Evolutionary conservation across 2,329 filamentous ascomycete genomes (phyloP), one percentile per base, ranked within the genome.

Genomic region (Calonectria multiphialidica): DNA sequence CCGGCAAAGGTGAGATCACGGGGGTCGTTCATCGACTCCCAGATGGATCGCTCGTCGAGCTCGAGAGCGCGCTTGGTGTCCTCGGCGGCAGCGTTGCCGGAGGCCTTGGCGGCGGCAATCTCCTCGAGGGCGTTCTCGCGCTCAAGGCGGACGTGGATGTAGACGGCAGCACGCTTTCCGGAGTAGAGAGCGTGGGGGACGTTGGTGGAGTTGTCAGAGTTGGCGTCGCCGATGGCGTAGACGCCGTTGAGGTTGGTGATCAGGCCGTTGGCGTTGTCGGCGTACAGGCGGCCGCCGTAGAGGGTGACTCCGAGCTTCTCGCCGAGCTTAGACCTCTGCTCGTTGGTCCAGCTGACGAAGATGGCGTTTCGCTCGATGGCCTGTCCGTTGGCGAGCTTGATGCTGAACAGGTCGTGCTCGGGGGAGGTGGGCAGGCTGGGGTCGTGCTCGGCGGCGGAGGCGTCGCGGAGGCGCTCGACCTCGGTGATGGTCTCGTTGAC

Each of bases 141-240:
- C 57, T 84, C 86, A 18, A 88, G 79, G 76, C 84, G 81, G 15
- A 87, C 87, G 74, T 92, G 90, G 5, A 90, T 71, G 61, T 82
- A 90, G 1, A 92, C 90, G 6, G 88, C 90, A 0, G 90, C 84
- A 35, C 86, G 81, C 85, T 92, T 92, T 3, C 90, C 90, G 15
- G 83, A 88, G 77, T 84, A 92, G 76, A 92, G 86, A 0, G 91
- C 90, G 73, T 92, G 90, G 0, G 90, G 90, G 0, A 92, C 87
- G 73, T 92, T 92, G 3, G 90, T 91, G 10, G 85, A 83, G n/a
- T 88, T 87, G 66, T 92, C 90, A 37, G 86, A 87, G 80, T 92
- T 92, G 15, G 87, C 87, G 73, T 92, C 90, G 0, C 91, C 90
- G 23, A 92, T 80, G 6, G 88, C 90, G 75, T 88, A 92, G 0